Percentiles rank a stretch among this genome's conserved stretches.
Evolutionary conservation across 164 flowering plant species (phyloP).

Genomic region (Aristolochia contorta): DNA sequence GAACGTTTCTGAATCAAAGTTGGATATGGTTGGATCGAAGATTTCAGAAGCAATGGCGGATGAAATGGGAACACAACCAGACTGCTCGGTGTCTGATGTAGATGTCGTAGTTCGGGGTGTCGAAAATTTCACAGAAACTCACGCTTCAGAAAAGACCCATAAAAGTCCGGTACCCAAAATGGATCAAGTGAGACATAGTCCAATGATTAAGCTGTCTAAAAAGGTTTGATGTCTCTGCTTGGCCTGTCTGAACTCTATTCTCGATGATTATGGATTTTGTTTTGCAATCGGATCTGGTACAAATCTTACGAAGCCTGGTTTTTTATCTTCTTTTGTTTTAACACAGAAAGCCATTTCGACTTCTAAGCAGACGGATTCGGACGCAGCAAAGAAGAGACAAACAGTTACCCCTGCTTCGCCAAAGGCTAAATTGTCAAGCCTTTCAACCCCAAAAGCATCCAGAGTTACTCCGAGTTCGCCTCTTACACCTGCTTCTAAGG

Average conservation of each 20-base stretch:
- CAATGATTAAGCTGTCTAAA: conserved; percentile 23
- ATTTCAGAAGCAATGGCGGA: too few species aligned
- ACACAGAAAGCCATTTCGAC: conserved; percentile 17
- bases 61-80: too few species aligned
- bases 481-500: conserved; percentile 13
- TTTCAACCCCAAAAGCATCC: conserved; percentile 19
- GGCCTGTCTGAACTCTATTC: background rate
- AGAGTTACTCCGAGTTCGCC: conserved; percentile 23
- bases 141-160: conserved; percentile 6
- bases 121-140: background rate
- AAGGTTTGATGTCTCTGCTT: conserved; percentile 29
- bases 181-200: conserved; percentile 19
- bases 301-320: too few species aligned
- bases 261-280: too few species aligned
- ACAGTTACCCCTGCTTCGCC: conserved; percentile 18
- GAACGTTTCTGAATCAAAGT: too few species aligned
- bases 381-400: conserved; percentile 18
- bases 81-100: conserved; percentile 13
- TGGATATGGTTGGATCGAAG: too few species aligned
- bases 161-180: conserved; percentile 9
- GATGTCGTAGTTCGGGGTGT: conserved; percentile 17
- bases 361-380: conserved; percentile 22
- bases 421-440: conserved; percentile 18
- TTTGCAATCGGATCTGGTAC: too few species aligned
- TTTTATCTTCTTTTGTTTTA: background rate